These are phyloP conservation scores for Maudiozyma barnettii DNA, from an alignment of 805 yeast genomes.

Conservation along the genomic window DNA sequence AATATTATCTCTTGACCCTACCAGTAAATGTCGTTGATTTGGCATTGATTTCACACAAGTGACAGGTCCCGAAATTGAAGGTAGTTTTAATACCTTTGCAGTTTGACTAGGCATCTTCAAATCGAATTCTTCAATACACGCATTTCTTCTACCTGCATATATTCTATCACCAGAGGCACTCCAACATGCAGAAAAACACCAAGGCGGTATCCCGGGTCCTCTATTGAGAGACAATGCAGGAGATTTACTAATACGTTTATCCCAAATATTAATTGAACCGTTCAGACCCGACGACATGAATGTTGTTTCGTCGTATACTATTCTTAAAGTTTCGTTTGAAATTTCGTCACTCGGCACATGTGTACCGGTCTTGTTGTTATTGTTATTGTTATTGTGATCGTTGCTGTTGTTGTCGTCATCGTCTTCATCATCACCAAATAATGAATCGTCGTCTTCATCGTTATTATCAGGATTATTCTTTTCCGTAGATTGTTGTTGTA, in stretches of 20 bases:
- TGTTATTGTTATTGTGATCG: constrained; percentile 22
- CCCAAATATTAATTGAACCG: constrained; percentile 80
- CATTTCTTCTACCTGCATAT: constrained; percentile 83
- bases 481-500: constrained; percentile 26
- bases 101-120: constrained; percentile 51
- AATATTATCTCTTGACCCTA: constrained; percentile 87
- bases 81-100: constrained; percentile 57
- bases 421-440: constrained; percentile 51
- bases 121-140: constrained; percentile 70
- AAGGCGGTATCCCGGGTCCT: constrained; percentile 72
- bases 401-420: constrained; percentile 13
- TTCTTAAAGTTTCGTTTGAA: constrained; percentile 18
- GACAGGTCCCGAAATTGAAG: constrained; percentile 85
- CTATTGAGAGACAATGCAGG: constrained; percentile 42
- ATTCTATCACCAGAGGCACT: constrained; percentile 68
- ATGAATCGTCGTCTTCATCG: constrained; percentile 34
- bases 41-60: constrained; percentile 73
- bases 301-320: constrained; percentile 36
- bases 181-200: constrained; percentile 91
- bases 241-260: constrained; percentile 40
- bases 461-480: constrained; percentile 16
- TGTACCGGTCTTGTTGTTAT: constrained; percentile 1
- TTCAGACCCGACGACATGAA: constrained; percentile 77
- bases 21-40: constrained; percentile 64
- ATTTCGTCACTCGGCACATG: constrained; percentile 13